Conservation (phyloP, 805 yeast species). For the Candida vaughaniae region DNA sequence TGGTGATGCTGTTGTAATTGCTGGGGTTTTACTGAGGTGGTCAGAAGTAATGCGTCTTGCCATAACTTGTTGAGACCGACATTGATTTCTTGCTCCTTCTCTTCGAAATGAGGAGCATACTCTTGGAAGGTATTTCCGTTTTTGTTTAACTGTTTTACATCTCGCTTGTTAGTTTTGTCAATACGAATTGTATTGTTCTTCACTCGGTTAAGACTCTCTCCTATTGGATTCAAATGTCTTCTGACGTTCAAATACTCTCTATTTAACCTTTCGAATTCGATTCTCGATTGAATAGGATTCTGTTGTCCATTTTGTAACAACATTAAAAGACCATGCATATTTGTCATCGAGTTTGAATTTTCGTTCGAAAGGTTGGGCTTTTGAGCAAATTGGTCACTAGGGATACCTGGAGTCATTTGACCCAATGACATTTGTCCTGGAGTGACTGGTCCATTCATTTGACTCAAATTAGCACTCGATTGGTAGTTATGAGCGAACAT, state of each 20-base stretch:
- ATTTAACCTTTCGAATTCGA: slow-evolving; percentile 77
- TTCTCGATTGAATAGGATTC: slow-evolving; percentile 58
- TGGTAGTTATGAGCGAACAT: slow-evolving; percentile 37
- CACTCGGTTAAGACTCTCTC: slow-evolving; percentile 58
- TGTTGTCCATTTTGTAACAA: slow-evolving; percentile 31
- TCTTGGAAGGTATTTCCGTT: slow-evolving; percentile 35
- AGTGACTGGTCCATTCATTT: slow-evolving; percentile 14
- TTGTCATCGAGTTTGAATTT: slow-evolving; percentile 12
- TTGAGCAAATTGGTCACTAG: slow-evolving; percentile 3
- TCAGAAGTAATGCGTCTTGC: slow-evolving; percentile 37
- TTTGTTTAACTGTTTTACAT: slow-evolving; percentile 5
- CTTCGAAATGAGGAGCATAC: slow-evolving; percentile 30
- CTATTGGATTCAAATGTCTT: slow-evolving; percentile 68
- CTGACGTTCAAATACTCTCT: slow-evolving; percentile 71
- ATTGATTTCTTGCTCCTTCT: slow-evolving; percentile 28
- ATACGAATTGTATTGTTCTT: slow-evolving; percentile 22
- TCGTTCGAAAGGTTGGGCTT: slow-evolving; percentile 2
- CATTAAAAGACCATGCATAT: slow-evolving; percentile 27
- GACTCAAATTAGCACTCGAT: slow-evolving; percentile 17
- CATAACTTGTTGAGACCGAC: slow-evolving; percentile 30
- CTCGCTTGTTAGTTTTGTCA: slow-evolving; percentile 18
- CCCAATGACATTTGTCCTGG: slow-evolving; percentile 3
- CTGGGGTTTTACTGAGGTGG: slow-evolving; percentile 14
- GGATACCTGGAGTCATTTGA: slow-evolving; percentile 10
- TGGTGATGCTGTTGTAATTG: slow-evolving; percentile 1